A percentile compares a stretch with the other conserved stretches of the same genome.
phyloP scores from a whole-genome alignment of 1,139 yeast species.

The Sugiyamaella xylanicola region DNA sequence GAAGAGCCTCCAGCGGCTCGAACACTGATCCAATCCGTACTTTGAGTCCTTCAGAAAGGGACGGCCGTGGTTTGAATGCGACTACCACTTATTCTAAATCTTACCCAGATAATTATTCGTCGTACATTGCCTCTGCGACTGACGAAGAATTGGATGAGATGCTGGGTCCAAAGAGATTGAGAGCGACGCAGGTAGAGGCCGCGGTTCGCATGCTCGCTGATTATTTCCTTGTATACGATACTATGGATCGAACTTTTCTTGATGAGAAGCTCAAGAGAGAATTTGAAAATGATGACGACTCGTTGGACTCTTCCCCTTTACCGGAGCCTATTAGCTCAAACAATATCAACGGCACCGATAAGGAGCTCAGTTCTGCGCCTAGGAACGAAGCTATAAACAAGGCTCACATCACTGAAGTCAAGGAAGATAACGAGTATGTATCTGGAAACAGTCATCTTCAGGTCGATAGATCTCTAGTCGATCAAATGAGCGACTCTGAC shows the following conservation, averaged over 20 bases:
- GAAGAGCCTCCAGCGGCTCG: not conserved
- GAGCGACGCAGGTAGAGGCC: constrained; percentile 34
- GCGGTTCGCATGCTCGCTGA: constrained; percentile 38
- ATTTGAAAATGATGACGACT: constrained; percentile 20
- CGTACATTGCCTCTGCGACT: constrained; percentile 16
- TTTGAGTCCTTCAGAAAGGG: not conserved
- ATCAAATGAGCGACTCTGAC: constrained; percentile 16
- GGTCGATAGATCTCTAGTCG: constrained; percentile 14
- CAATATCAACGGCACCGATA: no score
- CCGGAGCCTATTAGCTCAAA: no score
- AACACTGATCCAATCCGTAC: not conserved
- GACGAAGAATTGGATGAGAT: constrained; percentile 28
- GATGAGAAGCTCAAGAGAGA: constrained; percentile 28
- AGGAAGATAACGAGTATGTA: not conserved
- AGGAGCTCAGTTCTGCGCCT: no score
- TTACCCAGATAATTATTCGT: constrained; percentile 7
- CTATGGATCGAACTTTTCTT: constrained; percentile 32
- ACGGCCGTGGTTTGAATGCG: not conserved
- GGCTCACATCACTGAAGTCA: not conserved
- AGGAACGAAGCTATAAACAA: no score
- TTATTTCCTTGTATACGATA: constrained; percentile 33
- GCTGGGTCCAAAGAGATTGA: constrained; percentile 30
- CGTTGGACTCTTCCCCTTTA: no score
- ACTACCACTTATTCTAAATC: not conserved
- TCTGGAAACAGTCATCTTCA: not conserved